Evolutionary conservation across 495 filamentous ascomycete genomes (phyloP).

Genomic region (Aspergillus bertholletiae): DNA sequence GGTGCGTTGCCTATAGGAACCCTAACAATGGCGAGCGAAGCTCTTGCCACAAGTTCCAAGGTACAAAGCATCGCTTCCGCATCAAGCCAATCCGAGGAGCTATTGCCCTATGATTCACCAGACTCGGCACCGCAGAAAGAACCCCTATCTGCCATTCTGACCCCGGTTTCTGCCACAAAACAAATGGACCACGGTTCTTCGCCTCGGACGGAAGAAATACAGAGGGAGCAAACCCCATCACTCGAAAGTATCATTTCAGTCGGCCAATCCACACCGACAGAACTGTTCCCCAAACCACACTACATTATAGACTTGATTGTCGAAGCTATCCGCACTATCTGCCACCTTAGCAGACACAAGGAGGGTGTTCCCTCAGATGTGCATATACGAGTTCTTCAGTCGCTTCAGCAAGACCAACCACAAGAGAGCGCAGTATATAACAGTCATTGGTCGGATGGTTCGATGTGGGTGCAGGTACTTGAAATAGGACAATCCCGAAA

Average conservation of each 20-base stretch:
- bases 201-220: not conserved
- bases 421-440: not conserved
- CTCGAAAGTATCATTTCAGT: not conserved
- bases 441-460: not conserved
- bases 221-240: not conserved
- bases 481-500: not conserved
- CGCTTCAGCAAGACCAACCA: not conserved
- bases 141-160: not conserved
- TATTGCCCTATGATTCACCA: not conserved
- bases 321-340: not conserved
- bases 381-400: not conserved
- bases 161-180: not conserved
- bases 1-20: not conserved
- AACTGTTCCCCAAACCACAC: not conserved
- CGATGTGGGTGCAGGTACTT: not conserved
- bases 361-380: not conserved
- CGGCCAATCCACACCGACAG: not conserved
- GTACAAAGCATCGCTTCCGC: not conserved
- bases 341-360: not conserved
- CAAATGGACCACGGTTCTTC: not conserved
- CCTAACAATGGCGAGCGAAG: not conserved
- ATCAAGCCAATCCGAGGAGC: not conserved
- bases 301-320: not conserved
- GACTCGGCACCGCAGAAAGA: not conserved
- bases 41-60: not conserved